Base-by-base conservation (phyloP, 768 basidiomycete species). In the Phanerochaete carnosa region DNA sequence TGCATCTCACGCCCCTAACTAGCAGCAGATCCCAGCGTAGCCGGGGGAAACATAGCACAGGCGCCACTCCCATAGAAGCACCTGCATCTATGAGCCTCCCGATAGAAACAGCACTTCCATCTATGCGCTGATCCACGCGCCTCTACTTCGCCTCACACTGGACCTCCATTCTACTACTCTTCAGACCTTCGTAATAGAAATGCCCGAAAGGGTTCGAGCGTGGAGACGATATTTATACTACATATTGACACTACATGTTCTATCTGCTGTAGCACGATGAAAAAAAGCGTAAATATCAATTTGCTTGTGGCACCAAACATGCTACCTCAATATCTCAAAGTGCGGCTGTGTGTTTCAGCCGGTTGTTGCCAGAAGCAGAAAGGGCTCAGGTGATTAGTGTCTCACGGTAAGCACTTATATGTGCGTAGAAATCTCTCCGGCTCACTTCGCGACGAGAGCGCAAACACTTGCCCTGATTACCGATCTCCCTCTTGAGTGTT, bases 11-110 rank as follows among this genome's bases (percentile, higher is more conserved):
- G 11, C 87, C 86, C 7, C 78, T 91, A 51, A 90, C 90, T 13
- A 79, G 85, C 61, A 85, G 84, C 61, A 86, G 86, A 13, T 89
- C 88, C 7, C 75, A 72, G 50, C 74, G 85, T 61, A 82, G 79
- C 61, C 85, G 83, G 70, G 81, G 80, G 9, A 60, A 64, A 50
- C 58, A 39, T 71, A 79, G 61, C 68, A 68, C 39, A 77, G 81
- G 55, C 8, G 67, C 45, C 47, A 62, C 57, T 26, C 62, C 62
- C 1, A 30, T 59, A 11, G 62, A 37, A 12, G 39, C 39, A 9
- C 39, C 39, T 43, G 16, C 8, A 11, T 19, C 39, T 19, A 43
- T 43, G 39, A 19, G 11, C 4, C 11, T 4, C 4, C 39, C 39
- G 11, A 11, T 19, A 43, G 11, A 43, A 4, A 4, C 39, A 19